Evolutionary conservation across 345 rosid genomes (phyloP).

Genomic region (Limnanthes douglasii): DNA sequence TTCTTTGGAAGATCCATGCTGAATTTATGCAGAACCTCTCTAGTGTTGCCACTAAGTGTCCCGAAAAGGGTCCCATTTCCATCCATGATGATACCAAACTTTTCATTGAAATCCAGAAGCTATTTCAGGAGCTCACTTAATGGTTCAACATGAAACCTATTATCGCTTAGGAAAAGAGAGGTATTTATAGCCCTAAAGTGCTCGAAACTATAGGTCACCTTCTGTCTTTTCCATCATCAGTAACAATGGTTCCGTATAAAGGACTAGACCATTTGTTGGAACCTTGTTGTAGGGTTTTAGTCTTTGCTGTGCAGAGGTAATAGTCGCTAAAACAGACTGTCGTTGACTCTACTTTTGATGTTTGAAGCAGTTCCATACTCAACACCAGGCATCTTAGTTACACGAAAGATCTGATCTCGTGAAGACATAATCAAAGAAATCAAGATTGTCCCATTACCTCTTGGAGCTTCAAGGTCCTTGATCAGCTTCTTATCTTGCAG

Average conservation of each 20-base stretch:
- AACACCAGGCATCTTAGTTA: slow-evolving; percentile 26
- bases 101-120: slow-evolving; percentile 9
- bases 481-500: slow-evolving; percentile 30
- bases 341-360: slow-evolving; percentile 33
- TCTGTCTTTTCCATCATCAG: slow-evolving; percentile 30
- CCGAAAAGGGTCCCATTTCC: slow-evolving; percentile 32
- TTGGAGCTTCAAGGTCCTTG: slow-evolving; percentile 21
- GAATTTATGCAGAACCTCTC: slow-evolving; percentile 25
- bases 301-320: slow-evolving; percentile 25
- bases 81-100: slow-evolving; percentile 16
- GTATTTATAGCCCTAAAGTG: slow-evolving; percentile 24
- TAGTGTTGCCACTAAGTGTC: slow-evolving; percentile 20
- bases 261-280: slow-evolving; percentile 29
- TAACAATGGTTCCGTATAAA: slow-evolving; percentile 25
- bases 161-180: slow-evolving; percentile 23
- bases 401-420: slow-evolving; percentile 26
- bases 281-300: slow-evolving; percentile 27
- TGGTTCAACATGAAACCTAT: slow-evolving; percentile 11
- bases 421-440: slow-evolving; percentile 28
- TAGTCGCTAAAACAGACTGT: slow-evolving; percentile 28
- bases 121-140: slow-evolving; percentile 9
- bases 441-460: slow-evolving; percentile 31
- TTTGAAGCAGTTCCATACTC: slow-evolving; percentile 30
- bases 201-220: slow-evolving; percentile 23
- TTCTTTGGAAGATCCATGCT: slow-evolving; percentile 28